Percentiles rank a stretch among this genome's conserved stretches.
Evolutionary conservation across 805 yeast species (phyloP).

Genomic region (Hanseniaspora vineae): DNA sequence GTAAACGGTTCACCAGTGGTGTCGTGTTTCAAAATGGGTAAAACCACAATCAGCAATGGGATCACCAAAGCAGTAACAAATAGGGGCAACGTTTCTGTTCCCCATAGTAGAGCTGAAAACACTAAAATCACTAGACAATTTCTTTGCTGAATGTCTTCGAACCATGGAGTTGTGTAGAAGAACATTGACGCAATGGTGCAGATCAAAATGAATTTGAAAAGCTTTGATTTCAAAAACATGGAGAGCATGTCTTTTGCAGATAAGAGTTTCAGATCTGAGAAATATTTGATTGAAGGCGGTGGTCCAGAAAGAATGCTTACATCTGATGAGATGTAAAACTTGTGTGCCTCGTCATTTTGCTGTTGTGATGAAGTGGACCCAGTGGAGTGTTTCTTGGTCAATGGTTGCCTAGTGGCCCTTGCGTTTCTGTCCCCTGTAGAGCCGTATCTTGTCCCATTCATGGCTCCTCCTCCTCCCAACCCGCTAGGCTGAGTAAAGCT

Average conservation of each 20-base stretch:
- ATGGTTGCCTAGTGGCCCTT: no score
- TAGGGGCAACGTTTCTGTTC: conserved; percentile 85
- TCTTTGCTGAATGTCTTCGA: conserved; percentile 43
- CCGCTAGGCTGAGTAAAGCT: no score
- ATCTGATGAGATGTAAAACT: no score
- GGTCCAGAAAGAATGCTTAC: background rate
- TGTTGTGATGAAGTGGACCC: no score
- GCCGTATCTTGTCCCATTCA: no score
- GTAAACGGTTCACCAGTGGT: conserved; percentile 36
- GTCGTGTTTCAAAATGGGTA: conserved; percentile 54
- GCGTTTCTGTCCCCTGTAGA: no score
- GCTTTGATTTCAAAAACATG: conserved; percentile 16
- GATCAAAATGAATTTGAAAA: conserved; percentile 33
- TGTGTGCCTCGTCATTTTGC: no score
- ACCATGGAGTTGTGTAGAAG: conserved; percentile 39
- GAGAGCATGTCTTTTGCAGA: background rate
- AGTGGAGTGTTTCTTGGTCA: no score
- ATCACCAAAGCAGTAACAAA: conserved; percentile 78
- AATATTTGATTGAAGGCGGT: conserved; percentile 21
- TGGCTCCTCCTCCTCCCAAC: no score
- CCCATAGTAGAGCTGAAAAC: conserved; percentile 83
- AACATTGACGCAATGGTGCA: conserved; percentile 32
- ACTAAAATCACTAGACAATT: conserved; percentile 77
- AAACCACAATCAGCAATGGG: conserved; percentile 66
- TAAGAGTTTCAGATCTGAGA: conserved; percentile 11